A percentile compares a stretch with the other conserved stretches of the same genome.
Evolutionary conservation across 306 rosid species (phyloP).

Genomic region (Fragaria ananassa): DNA sequence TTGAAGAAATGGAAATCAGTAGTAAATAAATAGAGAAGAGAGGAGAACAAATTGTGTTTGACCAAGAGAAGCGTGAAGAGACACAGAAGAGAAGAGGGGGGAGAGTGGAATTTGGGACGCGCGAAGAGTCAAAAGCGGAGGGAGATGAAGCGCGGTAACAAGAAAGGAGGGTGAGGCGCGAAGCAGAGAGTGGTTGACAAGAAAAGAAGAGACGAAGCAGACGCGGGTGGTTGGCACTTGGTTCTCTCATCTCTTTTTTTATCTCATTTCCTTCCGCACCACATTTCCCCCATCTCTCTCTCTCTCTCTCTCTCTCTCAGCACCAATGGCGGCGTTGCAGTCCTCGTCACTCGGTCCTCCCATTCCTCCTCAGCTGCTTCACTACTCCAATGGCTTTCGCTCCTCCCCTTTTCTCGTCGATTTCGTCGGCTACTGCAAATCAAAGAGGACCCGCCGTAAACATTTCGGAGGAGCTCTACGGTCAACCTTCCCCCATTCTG

Average conservation of each 20-base stretch:
- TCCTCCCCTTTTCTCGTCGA: conserved; percentile 40
- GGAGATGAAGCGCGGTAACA: neutral
- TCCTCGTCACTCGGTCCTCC: conserved; percentile 46
- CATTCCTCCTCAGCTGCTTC: conserved; percentile 43
- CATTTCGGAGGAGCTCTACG: conserved; percentile 18
- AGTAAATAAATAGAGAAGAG: too few relatives aligned
- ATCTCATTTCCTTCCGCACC: neutral
- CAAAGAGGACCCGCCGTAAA: conserved; percentile 45
- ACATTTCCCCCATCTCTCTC: neutral
- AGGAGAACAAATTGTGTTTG: neutral
- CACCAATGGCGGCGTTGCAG: conserved; percentile 74
- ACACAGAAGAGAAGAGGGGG: neutral
- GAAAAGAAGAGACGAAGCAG: neutral
- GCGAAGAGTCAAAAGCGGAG: neutral
- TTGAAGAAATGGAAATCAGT: too few relatives aligned
- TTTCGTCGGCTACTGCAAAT: conserved; percentile 39
- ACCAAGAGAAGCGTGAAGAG: neutral
- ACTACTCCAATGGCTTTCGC: conserved; percentile 26
- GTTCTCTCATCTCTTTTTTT: conserved; percentile 41
- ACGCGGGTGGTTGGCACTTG: conserved; percentile 30
- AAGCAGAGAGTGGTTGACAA: neutral
- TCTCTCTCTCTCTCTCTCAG: neutral
- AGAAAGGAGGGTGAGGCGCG: neutral
- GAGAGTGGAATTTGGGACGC: neutral
- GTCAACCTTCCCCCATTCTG: conserved; percentile 25